phyloP scores from a whole-genome alignment of 2,329 filamentous ascomycete genomes.

The Alternaria metachromatica region DNA sequence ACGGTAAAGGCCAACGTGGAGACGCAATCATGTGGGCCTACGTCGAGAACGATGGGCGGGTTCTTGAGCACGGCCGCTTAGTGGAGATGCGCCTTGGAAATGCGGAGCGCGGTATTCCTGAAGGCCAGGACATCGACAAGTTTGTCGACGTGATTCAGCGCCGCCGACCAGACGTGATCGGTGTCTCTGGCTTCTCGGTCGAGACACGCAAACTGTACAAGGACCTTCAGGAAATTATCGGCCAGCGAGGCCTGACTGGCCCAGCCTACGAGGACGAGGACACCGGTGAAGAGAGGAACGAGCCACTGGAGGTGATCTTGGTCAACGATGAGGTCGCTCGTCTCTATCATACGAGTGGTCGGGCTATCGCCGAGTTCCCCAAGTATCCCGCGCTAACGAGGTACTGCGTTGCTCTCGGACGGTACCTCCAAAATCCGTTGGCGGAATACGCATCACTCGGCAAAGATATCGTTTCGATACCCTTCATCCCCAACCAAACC shows the following conservation, averaged over 20 bases:
- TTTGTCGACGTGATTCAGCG: constrained; percentile 82
- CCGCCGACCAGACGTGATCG: constrained; percentile 87
- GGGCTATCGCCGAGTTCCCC: constrained; percentile 81
- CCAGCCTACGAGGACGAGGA: constrained; percentile 82
- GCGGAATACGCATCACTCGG: constrained; percentile 95
- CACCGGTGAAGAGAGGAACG: constrained; percentile 72
- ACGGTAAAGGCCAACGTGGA: constrained; percentile 78
- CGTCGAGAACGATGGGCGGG: constrained; percentile 89
- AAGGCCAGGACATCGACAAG: constrained; percentile 68
- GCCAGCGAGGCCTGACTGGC: constrained; percentile 76
- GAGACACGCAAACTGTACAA: constrained; percentile 85
- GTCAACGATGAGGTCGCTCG: constrained; percentile 98
- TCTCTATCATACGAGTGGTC: constrained; percentile 88
- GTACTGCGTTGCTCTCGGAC: constrained; percentile 88
- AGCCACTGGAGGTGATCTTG: constrained; percentile 84
- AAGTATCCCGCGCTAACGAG: constrained; percentile 77
- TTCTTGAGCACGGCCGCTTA: constrained; percentile 88
- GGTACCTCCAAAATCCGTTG: constrained; percentile 93
- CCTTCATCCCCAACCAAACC: constrained; percentile 89
- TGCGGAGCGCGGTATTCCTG: constrained; percentile 70
- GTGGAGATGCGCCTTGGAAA: constrained; percentile 73
- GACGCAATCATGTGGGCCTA: constrained; percentile 91
- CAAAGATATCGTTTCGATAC: constrained; percentile 83
- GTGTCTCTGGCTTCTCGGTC: constrained; percentile 84
- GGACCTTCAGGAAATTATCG: constrained; percentile 79